Percentiles rank a stretch among this genome's conserved stretches.
Conservation (phyloP, 129 eudicot species). For the Centrapalus pauciflorus region DNA sequence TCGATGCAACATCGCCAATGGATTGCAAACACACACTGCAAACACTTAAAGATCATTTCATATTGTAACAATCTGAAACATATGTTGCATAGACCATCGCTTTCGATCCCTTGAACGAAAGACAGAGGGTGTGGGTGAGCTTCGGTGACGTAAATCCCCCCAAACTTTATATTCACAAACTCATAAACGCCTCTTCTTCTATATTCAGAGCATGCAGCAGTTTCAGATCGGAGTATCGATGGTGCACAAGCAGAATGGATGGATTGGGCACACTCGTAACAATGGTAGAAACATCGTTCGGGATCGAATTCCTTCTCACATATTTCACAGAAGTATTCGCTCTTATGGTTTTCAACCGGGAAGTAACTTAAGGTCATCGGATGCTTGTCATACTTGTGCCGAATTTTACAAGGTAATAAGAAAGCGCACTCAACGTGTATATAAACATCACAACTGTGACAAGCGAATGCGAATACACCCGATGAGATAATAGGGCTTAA, state of each 20-base stretch:
- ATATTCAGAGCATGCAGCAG: too few relatives aligned
- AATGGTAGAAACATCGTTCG: not conserved
- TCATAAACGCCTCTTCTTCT: not conserved
- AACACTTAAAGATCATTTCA: too few relatives aligned
- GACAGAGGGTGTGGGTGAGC: not conserved
- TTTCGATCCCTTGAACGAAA: too few relatives aligned
- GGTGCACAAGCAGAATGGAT: constrained; percentile 3
- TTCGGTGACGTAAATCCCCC: not conserved
- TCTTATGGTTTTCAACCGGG: constrained; percentile 11
- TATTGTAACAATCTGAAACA: too few relatives aligned
- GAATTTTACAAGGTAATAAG: not conserved
- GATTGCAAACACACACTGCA: too few relatives aligned
- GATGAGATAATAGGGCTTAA: too few relatives aligned
- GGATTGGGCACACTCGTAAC: constrained; percentile 12
- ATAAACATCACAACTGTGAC: not conserved
- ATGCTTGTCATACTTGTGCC: constrained; percentile 20
- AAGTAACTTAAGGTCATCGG: constrained; percentile 3
- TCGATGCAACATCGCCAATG: too few relatives aligned
- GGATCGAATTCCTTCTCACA: constrained; percentile 9
- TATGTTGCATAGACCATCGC: too few relatives aligned
- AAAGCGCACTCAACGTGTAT: constrained; percentile 3
- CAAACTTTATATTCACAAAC: not conserved
- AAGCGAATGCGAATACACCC: not conserved
- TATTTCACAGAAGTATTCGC: constrained; percentile 13
- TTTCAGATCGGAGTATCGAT: not conserved